These are phyloP conservation scores for Schizochytrium sp. DNA, from an alignment of 108 stramenopile species.

Conservation along the genomic window DNA sequence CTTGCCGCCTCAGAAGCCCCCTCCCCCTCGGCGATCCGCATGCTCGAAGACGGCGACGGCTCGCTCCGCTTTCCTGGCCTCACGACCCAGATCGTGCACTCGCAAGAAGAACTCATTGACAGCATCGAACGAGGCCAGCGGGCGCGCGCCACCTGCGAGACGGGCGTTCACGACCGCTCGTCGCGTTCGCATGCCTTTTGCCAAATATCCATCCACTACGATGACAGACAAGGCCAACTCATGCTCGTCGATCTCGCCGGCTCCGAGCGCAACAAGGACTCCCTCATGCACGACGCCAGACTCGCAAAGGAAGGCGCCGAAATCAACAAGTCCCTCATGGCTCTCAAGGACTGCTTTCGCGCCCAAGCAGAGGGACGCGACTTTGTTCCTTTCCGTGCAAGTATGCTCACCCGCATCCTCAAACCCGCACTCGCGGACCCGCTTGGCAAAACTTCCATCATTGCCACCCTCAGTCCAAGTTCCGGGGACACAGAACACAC, in stretches of 20 bases:
- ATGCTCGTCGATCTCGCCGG: constrained; percentile 61
- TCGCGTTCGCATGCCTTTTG: constrained; percentile 45
- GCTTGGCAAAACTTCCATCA: constrained; percentile 45
- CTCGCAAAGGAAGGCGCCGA: constrained; percentile 62
- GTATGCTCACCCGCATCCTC: constrained; percentile 56
- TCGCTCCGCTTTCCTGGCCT: constrained; percentile 15
- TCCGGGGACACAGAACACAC: constrained; percentile 62
- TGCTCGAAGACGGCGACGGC: constrained; percentile 43
- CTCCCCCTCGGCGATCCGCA: constrained; percentile 13
- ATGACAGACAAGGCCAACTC: constrained; percentile 8
- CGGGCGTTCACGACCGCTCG: constrained; percentile 51
- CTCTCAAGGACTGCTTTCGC: constrained; percentile 65
- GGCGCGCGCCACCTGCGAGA: constrained; percentile 52
- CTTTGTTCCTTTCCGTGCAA: constrained; percentile 40
- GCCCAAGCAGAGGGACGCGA: constrained; percentile 35
- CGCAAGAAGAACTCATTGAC: constrained; percentile 34
- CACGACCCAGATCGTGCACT: constrained; percentile 27
- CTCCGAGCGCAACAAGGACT: constrained; percentile 62
- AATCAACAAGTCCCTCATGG: constrained; percentile 61
- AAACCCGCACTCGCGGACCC: constrained; percentile 50
- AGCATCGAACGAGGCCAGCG: constrained; percentile 34
- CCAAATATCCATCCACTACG: constrained; percentile 33
- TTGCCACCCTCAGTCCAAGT: constrained; percentile 55
- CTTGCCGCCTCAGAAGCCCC: neutral
- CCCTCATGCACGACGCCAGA: constrained; percentile 38